These are phyloP conservation scores for Phytopythium ostracodes DNA, from an alignment of 352 stramenopile genomes.

Conservation along the genomic window DNA sequence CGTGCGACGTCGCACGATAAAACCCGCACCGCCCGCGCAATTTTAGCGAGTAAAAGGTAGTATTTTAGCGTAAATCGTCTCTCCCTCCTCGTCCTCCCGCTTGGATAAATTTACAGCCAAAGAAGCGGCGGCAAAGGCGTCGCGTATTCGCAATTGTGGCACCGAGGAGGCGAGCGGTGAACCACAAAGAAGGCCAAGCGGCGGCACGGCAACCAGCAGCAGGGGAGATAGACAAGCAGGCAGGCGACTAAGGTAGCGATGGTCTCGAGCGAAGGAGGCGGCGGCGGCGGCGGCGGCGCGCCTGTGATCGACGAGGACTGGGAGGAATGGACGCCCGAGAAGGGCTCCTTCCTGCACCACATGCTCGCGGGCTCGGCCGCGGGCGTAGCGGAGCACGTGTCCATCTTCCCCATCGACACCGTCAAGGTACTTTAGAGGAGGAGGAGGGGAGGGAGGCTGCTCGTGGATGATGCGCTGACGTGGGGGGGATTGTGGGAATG, in stretches of 20 bases:
- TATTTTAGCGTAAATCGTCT: neutral
- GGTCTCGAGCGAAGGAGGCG: neutral
- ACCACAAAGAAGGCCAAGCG: neutral
- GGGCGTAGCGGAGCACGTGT: constrained; percentile 96
- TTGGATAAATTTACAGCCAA: too few species aligned
- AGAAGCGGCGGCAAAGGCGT: neutral
- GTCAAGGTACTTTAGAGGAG: constrained; percentile 49
- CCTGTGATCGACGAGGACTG: constrained; percentile 79
- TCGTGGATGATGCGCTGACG: neutral
- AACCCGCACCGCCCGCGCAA: neutral
- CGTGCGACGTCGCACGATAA: neutral
- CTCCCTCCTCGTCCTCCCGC: neutral
- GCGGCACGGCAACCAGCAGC: too few species aligned
- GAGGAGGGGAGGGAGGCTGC: too few species aligned
- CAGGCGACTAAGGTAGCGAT: neutral
- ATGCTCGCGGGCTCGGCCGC: constrained; percentile 94
- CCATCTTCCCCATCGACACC: constrained; percentile 96
- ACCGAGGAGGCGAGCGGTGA: neutral
- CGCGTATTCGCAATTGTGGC: neutral
- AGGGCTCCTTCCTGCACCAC: constrained; percentile 93
- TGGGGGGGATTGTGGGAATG: neutral
- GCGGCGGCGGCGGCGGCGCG: constrained; percentile 2
- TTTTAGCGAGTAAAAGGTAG: neutral
- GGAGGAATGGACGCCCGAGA: constrained; percentile 93
- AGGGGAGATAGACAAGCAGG: too few species aligned